phyloP scores from a whole-genome alignment of 208 protist species.

The Strigomonas galati region DNA sequence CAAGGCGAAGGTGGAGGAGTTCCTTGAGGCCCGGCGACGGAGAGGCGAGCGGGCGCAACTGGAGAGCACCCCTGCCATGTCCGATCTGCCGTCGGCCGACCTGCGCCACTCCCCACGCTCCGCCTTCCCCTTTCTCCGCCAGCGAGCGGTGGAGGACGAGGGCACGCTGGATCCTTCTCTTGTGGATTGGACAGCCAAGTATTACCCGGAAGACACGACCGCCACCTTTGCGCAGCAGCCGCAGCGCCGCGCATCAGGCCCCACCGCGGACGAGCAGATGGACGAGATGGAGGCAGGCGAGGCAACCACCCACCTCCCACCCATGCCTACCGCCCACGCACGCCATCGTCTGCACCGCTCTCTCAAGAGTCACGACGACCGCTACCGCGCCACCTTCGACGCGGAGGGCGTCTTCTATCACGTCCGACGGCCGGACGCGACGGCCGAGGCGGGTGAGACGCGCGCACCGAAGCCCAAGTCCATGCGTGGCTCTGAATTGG shows the following conservation, averaged over 20 bases:
- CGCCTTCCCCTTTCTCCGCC: constrained; percentile 84
- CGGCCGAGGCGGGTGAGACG: constrained; percentile 20
- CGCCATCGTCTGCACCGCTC: constrained; percentile 65
- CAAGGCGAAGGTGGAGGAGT: constrained; percentile 15
- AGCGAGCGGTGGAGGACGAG: constrained; percentile 69
- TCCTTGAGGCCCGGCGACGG: constrained; percentile 38
- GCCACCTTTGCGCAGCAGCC: constrained; percentile 66
- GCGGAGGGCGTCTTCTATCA: constrained; percentile 86
- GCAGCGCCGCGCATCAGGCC: constrained; percentile 30
- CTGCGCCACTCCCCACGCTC: constrained; percentile 23
- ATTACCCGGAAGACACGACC: constrained; percentile 77
- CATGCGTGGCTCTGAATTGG: constrained; percentile 61
- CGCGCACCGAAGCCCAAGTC: constrained; percentile 52
- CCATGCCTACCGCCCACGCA: constrained; percentile 24
- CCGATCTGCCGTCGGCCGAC: constrained; percentile 31
- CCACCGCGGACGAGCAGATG: not conserved
- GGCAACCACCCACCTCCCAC: not conserved
- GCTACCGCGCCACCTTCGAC: constrained; percentile 78
- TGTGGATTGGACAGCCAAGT: constrained; percentile 90
- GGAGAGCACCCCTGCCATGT: constrained; percentile 56
- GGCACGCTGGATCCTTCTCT: constrained; percentile 78
- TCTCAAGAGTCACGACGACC: constrained; percentile 71
- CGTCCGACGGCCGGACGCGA: constrained; percentile 50
- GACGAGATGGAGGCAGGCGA: not conserved
- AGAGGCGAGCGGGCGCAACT: constrained; percentile 48